These are phyloP conservation scores for Phytopythium cucurbitacearum DNA, from an alignment of 352 stramenopile species.

Conservation along the genomic window DNA sequence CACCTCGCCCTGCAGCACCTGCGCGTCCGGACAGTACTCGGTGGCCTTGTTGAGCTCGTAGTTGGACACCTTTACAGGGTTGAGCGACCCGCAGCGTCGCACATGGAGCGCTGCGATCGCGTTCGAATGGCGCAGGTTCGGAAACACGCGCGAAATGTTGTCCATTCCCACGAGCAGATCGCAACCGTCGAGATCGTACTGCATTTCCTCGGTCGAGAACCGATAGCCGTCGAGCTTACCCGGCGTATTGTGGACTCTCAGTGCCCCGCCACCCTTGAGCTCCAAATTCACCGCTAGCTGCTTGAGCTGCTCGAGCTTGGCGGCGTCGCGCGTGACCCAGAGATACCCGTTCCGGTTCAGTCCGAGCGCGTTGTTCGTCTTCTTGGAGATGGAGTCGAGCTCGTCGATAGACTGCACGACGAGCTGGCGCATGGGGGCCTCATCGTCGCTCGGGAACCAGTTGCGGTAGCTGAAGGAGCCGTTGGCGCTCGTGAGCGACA, in stretches of 20 bases:
- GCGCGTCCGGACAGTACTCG: constrained; percentile 54
- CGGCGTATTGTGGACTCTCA: constrained; percentile 42
- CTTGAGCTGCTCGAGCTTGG: constrained; percentile 51
- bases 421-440: constrained; percentile 60
- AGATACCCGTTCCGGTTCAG: constrained; percentile 81
- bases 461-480: constrained; percentile 83
- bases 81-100: constrained; percentile 63
- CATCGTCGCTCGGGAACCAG: constrained; percentile 71
- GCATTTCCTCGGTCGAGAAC: constrained; percentile 35
- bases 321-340: constrained; percentile 53
- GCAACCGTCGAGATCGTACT: constrained; percentile 58
- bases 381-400: constrained; percentile 58
- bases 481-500: constrained; percentile 75
- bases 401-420: constrained; percentile 74
- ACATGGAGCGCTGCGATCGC: constrained; percentile 62
- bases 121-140: constrained; percentile 50
- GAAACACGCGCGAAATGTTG: constrained; percentile 50
- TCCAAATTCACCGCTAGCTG: constrained; percentile 38
- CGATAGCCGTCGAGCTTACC: constrained; percentile 38
- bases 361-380: constrained; percentile 58
- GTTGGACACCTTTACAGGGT: constrained; percentile 63
- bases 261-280: constrained; percentile 40
- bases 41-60: constrained; percentile 63
- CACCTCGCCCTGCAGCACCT: constrained; percentile 57
- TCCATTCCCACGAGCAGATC: constrained; percentile 67